Base-by-base conservation (phyloP, 192 early-diverging fungal species). In the Coemansia sp. region DNA sequence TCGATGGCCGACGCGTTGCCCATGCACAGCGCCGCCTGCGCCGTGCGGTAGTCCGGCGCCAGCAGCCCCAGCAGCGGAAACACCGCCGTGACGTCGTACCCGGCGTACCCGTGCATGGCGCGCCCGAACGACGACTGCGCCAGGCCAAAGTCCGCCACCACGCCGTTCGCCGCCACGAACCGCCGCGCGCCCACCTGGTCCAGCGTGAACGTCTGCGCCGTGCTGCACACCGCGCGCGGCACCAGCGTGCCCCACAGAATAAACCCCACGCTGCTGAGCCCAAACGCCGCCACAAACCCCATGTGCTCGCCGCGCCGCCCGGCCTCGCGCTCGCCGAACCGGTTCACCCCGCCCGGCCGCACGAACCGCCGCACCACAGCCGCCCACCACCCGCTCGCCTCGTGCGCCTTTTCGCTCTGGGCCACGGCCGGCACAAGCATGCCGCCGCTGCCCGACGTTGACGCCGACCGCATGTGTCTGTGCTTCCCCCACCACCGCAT, bases 191-290 rank as follows among this genome's bases (percentile, higher is more conserved):
- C 52, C 9, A 79, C 34, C 46, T 84, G 51, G 29, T 38, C 65
- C n/a, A 63, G 5, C 24, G 82, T 84, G 22, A 84, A 84, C 24
- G 82, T 84, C 68, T 79, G 77, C 44, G 70, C 44, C 1, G 82
- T 84, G 77, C 74, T 79, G 71, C 82, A 84, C 52, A 84, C 64
- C 10, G 73, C 77, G 43, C 79, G 78, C 22, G 82, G 82, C 20
- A 75, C 82, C 46, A 84, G 74, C 13, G 74, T 79, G 38, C 77
- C 82, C 82, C 82, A 84, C 76, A 84, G 70, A 46, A 72, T 84
- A 33, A 84, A 79, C 55, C 74, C 77, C 1, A 84, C 81, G 68
- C 76, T 84, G 46, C 77, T 77, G 63, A 84, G 64, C 63, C 66
- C 77, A 62, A 84, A 84, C 38, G 77, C 77, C 22, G 79, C 63